Base-by-base conservation (phyloP, 179 eudicot species). In the Gypsophila paniculata region DNA sequence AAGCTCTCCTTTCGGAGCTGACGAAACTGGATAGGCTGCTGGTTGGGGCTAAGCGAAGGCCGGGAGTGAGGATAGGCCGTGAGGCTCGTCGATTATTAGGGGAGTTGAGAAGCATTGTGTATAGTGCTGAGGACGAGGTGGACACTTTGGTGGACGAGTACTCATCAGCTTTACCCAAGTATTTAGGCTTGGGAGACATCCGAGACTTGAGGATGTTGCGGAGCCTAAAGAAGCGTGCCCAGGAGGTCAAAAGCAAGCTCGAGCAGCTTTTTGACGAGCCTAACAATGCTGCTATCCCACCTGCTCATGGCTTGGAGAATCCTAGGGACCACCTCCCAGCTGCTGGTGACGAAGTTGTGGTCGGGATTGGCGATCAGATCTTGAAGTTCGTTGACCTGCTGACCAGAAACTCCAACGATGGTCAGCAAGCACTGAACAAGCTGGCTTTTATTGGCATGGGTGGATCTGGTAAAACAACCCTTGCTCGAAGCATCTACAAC, bases 371-470 rank as follows among this genome's bases (percentile, higher is more conserved):
- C 2, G 4, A 17, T 0, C 64, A 72, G 52, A 71, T 70, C 8
- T 15, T 46, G 10, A 70, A 1, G 46, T 12, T 80, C 18, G 77
- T 80, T 6, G 38, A 48, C 26, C 52, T 10, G 10, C 22, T 80
- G 36, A 18, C 49, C 1, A 21, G 34, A 0, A 44, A 22, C 11
- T 49, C 23, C 17, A 3, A 48, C 1, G 25, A 34, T 4, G 42
- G 15, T 76, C n/a, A 72, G 74, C 2, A 23, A 23, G 25, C 51
- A 12, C 2, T 44, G 4, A 34, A 42, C 3, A 72, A 68, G 51
- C 21, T 76, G 5, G 77, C 72, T 39, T 38, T 78, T 22, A 69
- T 77, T 29, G 80, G 80, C 11, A 77, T 77, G 80, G 80, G 80
- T 49, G 80, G 76, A 4, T 66, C 68, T 6, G 80, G 80, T 7